Percentiles rank a stretch among this genome's conserved stretches.
These are phyloP conservation scores for Takashimella koratensis DNA, from an alignment of 1,284 basidiomycete species.

Conservation along the genomic window DNA sequence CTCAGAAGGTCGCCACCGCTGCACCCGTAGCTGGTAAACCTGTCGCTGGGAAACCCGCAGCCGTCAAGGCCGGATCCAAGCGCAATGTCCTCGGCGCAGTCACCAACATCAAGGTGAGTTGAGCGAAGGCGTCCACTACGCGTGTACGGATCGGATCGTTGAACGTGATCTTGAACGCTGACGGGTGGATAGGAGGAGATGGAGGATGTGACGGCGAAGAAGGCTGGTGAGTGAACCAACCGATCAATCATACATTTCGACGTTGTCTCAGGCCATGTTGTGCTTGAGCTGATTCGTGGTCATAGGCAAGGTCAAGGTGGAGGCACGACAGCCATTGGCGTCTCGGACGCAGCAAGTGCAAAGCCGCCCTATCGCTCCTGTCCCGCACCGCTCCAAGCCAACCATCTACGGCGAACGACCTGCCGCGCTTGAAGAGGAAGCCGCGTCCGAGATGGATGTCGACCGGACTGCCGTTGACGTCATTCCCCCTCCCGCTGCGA, in stretches of 20 bases:
- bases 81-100: slow-evolving; percentile 40
- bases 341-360: slow-evolving; percentile 19
- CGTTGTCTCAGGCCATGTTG: too few relatives aligned
- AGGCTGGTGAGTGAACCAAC: slow-evolving; percentile 34
- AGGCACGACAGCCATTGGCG: slow-evolving; percentile 36
- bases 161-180: neutral
- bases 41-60: slow-evolving; percentile 9
- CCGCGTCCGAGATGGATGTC: slow-evolving; percentile 37
- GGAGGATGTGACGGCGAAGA: slow-evolving; percentile 16
- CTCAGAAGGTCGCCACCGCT: slow-evolving; percentile 20
- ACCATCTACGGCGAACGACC: slow-evolving; percentile 11
- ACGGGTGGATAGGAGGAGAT: neutral
- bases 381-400: slow-evolving; percentile 32
- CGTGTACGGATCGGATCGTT: neutral
- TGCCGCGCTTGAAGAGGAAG: slow-evolving; percentile 4
- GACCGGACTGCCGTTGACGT: slow-evolving; percentile 16
- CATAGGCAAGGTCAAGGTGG: slow-evolving; percentile 20
- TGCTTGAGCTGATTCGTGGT: slow-evolving; percentile 10
- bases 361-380: slow-evolving; percentile 37
- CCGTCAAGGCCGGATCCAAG: slow-evolving; percentile 40
- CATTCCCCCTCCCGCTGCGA: neutral
- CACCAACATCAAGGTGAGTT: slow-evolving; percentile 28
- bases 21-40: slow-evolving; percentile 23
- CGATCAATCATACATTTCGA: too few relatives aligned
- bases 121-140: neutral